Conservation (phyloP, 2,329 filamentous ascomycete genomes). For the Rutstroemia sp. region DNA sequence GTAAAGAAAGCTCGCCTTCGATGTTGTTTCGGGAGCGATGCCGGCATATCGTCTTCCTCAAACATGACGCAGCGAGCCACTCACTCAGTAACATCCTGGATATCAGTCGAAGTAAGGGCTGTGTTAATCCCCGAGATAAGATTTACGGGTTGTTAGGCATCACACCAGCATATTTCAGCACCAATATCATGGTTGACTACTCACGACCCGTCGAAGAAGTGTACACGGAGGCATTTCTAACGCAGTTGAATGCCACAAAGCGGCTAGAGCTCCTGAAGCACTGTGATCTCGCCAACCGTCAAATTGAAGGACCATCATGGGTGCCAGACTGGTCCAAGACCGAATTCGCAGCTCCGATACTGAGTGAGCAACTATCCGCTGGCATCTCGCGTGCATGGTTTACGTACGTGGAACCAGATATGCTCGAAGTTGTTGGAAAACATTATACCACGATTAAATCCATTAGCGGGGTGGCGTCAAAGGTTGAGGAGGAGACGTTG, state of each 20-base stretch:
- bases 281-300: neutral
- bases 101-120: neutral
- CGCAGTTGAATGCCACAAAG: neutral
- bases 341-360: neutral
- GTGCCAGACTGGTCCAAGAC: neutral
- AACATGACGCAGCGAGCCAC: neutral
- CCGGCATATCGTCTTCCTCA: neutral
- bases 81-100: neutral
- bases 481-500: no score
- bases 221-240: neutral
- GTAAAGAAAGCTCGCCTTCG: neutral
- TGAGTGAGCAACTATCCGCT: neutral
- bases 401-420: neutral
- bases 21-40: neutral
- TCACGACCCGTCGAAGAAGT: neutral
- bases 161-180: neutral
- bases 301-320: neutral
- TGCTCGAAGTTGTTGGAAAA: neutral
- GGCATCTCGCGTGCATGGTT: neutral
- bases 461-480: no score
- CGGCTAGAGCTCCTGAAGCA: neutral
- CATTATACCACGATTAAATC: no score
- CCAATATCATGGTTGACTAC: neutral
- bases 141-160: neutral
- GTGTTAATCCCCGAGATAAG: neutral